phyloP scores from a whole-genome alignment of 805 yeast species.

The Deakozyma indianensis region DNA sequence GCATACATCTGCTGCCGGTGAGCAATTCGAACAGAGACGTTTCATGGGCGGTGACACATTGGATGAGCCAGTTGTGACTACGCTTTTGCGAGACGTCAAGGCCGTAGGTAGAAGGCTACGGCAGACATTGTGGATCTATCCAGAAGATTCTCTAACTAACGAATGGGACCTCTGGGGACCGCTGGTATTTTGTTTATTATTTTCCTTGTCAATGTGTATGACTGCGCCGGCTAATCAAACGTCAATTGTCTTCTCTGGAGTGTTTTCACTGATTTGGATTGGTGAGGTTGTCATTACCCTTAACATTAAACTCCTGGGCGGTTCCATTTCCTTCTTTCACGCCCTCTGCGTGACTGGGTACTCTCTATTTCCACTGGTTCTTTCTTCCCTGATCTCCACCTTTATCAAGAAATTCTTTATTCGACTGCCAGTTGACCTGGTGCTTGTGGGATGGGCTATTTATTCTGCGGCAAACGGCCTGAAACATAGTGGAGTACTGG shows the following conservation, averaged over 20 bases:
- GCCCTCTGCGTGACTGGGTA: constrained; percentile 61
- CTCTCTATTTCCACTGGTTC: constrained; percentile 49
- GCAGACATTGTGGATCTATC: constrained; percentile 29
- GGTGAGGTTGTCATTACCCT: constrained; percentile 46
- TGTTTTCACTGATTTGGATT: constrained; percentile 49
- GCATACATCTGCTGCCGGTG: constrained; percentile 13
- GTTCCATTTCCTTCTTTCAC: constrained; percentile 47
- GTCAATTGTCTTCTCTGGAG: constrained; percentile 48
- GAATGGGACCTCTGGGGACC: constrained; percentile 48
- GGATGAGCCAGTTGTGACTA: constrained; percentile 52
- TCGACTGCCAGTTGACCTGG: constrained; percentile 31
- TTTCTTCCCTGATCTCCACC: constrained; percentile 36
- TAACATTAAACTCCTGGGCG: constrained; percentile 50
- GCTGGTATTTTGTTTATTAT: constrained; percentile 41
- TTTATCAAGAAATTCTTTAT: constrained; percentile 34
- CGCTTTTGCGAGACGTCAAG: constrained; percentile 33
- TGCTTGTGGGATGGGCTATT: constrained; percentile 46
- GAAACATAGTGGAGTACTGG: constrained; percentile 46
- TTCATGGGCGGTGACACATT: constrained; percentile 57
- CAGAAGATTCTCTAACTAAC: constrained; percentile 9
- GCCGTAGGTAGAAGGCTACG: constrained; percentile 30
- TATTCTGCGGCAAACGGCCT: constrained; percentile 50
- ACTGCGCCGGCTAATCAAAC: constrained; percentile 27
- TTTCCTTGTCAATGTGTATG: constrained; percentile 35
- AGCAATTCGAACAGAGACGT: constrained; percentile 29